Percentiles rank a stretch among this genome's conserved stretches.
These are phyloP conservation scores for Wickerhamiella siamensis DNA, from an alignment of 805 yeast species.

Conservation along the genomic window DNA sequence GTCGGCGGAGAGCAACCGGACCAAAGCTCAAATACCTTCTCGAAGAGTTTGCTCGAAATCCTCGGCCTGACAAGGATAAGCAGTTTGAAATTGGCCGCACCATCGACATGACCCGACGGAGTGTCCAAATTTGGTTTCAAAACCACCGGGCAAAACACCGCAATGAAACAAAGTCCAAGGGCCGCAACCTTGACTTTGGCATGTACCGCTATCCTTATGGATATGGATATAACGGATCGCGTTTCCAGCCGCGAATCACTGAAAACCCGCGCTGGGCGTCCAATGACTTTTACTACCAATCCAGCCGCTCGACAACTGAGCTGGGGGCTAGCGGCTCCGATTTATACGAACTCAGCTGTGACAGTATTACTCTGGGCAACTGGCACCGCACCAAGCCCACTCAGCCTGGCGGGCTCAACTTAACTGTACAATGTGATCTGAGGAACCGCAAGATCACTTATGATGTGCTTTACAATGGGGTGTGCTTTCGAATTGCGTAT, in stretches of 20 bases:
- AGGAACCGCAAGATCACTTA: not conserved
- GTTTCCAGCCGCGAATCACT: no score
- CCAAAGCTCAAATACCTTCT: constrained; percentile 58
- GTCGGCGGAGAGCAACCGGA: constrained; percentile 64
- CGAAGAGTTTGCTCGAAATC: constrained; percentile 53
- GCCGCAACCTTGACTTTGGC: not conserved
- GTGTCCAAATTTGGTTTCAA: constrained; percentile 89
- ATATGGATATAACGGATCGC: no score
- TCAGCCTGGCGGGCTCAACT: not conserved
- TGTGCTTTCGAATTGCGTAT: not conserved
- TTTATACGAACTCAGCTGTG: not conserved
- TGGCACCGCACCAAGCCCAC: constrained; percentile 2
- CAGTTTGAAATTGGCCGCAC: constrained; percentile 41
- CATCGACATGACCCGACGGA: constrained; percentile 75
- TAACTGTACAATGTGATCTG: not conserved
- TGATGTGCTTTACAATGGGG: not conserved
- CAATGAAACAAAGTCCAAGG: no score
- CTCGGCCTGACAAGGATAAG: constrained; percentile 41
- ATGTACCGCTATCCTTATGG: not conserved
- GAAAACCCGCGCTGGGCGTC: no score
- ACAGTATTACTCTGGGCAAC: not conserved
- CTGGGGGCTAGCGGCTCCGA: no score
- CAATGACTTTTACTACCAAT: no score
- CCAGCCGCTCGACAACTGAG: no score
- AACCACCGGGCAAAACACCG: constrained; percentile 41